A percentile compares a stretch with the other conserved stretches of the same genome.
Conservation (phyloP, 805 yeast species). For the Saitoella complicata region DNA sequence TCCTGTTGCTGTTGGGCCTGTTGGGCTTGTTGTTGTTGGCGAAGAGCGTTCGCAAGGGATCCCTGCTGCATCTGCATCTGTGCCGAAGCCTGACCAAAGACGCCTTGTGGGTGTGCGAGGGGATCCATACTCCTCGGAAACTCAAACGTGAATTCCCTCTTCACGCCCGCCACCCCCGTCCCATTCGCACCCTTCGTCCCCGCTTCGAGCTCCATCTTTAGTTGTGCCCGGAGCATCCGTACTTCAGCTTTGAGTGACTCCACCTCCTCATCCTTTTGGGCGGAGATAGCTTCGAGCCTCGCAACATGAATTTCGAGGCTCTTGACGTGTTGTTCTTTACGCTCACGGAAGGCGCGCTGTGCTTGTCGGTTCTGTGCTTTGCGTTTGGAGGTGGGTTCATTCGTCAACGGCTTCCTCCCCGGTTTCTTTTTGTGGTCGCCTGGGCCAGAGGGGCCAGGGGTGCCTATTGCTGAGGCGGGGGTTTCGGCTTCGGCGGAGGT, state of each 20-base stretch:
- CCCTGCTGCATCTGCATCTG: too few relatives aligned
- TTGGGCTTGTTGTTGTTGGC: too few relatives aligned
- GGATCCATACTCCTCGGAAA: not conserved
- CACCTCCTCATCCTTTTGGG: constrained; percentile 52
- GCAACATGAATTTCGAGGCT: constrained; percentile 70
- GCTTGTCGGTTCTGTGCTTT: constrained; percentile 97
- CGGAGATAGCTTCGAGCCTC: constrained; percentile 52
- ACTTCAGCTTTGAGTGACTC: constrained; percentile 65
- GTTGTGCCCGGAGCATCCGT: constrained; percentile 52
- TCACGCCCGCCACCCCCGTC: not conserved
- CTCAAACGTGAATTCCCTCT: not conserved
- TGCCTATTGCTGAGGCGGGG: not conserved
- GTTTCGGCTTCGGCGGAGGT: too few relatives aligned
- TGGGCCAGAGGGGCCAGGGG: constrained; percentile 12
- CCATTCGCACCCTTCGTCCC: constrained; percentile 3
- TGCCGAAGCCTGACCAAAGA: not conserved
- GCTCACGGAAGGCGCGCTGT: constrained; percentile 91
- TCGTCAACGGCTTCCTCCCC: constrained; percentile 63
- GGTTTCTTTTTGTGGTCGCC: constrained; percentile 30
- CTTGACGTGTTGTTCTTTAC: constrained; percentile 75
- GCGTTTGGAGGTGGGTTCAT: constrained; percentile 74
- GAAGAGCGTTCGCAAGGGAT: too few relatives aligned
- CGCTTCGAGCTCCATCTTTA: constrained; percentile 20
- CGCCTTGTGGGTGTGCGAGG: constrained; percentile 1
- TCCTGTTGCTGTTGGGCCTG: too few relatives aligned